Conservation (phyloP, 2,329 filamentous ascomycete species). For the Sclerotinia glacialis region DNA sequence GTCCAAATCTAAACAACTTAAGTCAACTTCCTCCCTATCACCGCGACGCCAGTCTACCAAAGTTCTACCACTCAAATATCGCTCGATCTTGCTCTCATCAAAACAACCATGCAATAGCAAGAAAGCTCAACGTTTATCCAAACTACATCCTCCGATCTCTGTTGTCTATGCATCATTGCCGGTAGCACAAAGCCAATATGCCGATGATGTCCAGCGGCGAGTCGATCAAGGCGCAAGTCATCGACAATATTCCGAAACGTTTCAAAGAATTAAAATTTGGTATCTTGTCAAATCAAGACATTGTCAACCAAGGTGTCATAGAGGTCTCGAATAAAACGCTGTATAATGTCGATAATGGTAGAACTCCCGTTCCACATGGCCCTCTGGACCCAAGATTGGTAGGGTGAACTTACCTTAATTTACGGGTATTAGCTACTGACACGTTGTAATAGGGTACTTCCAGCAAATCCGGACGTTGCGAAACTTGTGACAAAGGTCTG, state of each 20-base stretch:
- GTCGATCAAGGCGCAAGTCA: conserved; percentile 77
- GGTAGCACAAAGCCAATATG: conserved; percentile 25
- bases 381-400: conserved; percentile 81
- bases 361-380: conserved; percentile 74
- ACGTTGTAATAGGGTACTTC: conserved; percentile 64
- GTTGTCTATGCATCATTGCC: conserved; percentile 11
- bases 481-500: conserved; percentile 78
- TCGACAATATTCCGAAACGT: conserved; percentile 83
- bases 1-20: conserved; percentile 2
- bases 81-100: neutral
- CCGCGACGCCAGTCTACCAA: neutral
- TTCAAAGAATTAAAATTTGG: conserved; percentile 94
- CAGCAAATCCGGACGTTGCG: conserved; percentile 74
- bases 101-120: conserved; percentile 16
- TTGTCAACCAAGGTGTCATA: conserved; percentile 90
- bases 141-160: neutral
- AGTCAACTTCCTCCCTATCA: conserved; percentile 7
- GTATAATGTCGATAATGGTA: conserved; percentile 82
- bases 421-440: neutral
- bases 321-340: conserved; percentile 92
- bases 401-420: conserved; percentile 27
- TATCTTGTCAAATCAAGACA: conserved; percentile 88
- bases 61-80: neutral
- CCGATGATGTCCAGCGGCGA: conserved; percentile 31
- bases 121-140: neutral